Base-by-base conservation (phyloP, 768 basidiomycete species). In the Panellus pusillus region DNA sequence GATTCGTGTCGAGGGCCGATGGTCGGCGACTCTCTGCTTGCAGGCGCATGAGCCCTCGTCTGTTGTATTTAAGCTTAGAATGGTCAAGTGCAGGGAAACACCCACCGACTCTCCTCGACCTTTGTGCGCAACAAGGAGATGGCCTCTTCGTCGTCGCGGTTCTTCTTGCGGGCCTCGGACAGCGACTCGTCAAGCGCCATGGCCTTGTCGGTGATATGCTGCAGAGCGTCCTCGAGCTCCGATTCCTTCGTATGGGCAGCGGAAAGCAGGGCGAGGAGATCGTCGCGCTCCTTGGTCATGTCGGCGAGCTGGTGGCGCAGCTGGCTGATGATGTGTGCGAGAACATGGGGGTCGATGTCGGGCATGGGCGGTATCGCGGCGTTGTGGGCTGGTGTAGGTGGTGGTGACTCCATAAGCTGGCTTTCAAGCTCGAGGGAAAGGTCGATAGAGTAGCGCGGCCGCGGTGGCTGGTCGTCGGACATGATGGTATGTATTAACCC, bases 41-140 rank as follows among this genome's bases (percentile, higher is more conserved):
- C 9, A 93, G 76, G 15, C 89, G 81, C 91, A 93, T 93, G 47
- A 93, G 76, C 20, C 89, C 91, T 41, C 91, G 87, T 62, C 91
- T 91, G 65, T 24, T 31, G 20, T 0, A 36, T 39, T 13, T 32
- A 1, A 24, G 20, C 8, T 41, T 45, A 14, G 58, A 52, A 51
- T 53, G 29, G 32, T n/a, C 15, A 39, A 18, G 29, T 18, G 43
- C 50, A 44, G 6, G 35, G 14, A 60, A 37, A 44, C 31, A 65
- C 80, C 18, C 61, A 89, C 90, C 91, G 80, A 76, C 89, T 91
- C 69, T 93, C 91, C 63, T 93, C 91, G 3, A 93, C 89, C 67
- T 92, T 93, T n/a, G 81, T 76, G 32, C 91, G 80, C 45, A 93
- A 72, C 68, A 93, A 71, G 3, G 74, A 69, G 44, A 93, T 89